Base-by-base conservation (phyloP, 192 early-diverging fungal species). In the Coemansia sp. region DNA sequence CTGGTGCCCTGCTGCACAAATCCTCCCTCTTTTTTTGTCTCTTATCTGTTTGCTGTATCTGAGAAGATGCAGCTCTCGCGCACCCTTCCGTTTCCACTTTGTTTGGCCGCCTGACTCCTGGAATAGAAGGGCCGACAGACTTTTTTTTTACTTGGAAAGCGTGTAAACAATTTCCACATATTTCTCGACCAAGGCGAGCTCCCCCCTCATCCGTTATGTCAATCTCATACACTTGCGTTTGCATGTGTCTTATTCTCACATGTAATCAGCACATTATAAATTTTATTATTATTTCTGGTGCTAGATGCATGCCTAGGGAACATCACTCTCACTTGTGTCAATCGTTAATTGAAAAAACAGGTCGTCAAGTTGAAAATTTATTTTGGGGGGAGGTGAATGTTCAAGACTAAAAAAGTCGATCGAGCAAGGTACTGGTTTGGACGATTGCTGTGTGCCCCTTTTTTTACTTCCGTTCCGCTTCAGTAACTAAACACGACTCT, bases 51-150 rank as follows among this genome's bases (percentile, higher is more conserved):
- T 33, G 27, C 16, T 34, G 57, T 60, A 60, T 60, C 57, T 33
- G 57, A 60, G 57, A 60, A 60, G 57, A 60, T 60, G 57, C 57
- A 60, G 57, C 57, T 33, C 31, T 13, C 15, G 49, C 20, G 49
- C 49, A 50, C 53, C 29, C 53, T 60, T 60, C 57, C 16, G 57
- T 34, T 60, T 60, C 57, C 31, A 60, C 8, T 36, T 60, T 60
- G 57, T 7, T 34, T 34, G 29, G 29, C 57, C 57, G 57, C 57
- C 57, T 60, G 57, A 60, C 57, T 60, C 57, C 57, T 36, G 57
- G 31, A 34, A 50, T n/a, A 22, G 49, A 16, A 33, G 55, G 27
- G 55, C 31, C 16, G 16, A 18, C 57, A 60, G 57, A 60, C 16
- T 34, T 60, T 34, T 34, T 18, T 33, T 18, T 29, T 15, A 7